Conservation (phyloP, 768 basidiomycete species). For the Crassisporium funariophilum region DNA sequence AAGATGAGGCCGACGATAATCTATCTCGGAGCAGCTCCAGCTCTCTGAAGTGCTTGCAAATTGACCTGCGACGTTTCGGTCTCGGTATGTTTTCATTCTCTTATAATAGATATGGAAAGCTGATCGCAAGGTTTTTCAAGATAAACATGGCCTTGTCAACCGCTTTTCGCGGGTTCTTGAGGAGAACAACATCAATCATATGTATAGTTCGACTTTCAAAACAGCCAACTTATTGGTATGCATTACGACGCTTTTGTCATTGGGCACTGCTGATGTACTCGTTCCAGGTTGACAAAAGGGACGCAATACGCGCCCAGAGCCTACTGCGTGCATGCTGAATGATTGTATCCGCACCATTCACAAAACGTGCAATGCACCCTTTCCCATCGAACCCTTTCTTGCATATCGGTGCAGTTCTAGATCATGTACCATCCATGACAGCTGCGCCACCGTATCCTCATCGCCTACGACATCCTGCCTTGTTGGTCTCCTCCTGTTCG, state of each 20-base stretch:
- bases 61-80: constrained; percentile 73
- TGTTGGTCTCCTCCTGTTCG: no score
- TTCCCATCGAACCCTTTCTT: no score
- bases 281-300: constrained; percentile 56
- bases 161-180: constrained; percentile 75
- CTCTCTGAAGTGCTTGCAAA: constrained; percentile 68
- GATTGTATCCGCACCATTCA: not conserved
- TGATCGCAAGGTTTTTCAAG: constrained; percentile 33
- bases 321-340: constrained; percentile 55
- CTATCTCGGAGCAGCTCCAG: constrained; percentile 35
- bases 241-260: constrained; percentile 6
- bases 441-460: no score
- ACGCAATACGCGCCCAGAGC: constrained; percentile 56
- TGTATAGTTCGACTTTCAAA: constrained; percentile 85
- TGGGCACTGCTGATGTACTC: not conserved
- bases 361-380: not conserved
- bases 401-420: no score
- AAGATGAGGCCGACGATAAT: constrained; percentile 37
- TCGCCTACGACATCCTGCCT: no score
- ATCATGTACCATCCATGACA: no score
- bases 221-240: constrained; percentile 76
- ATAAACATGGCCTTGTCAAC: constrained; percentile 78
- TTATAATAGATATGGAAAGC: constrained; percentile 2
- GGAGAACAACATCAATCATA: constrained; percentile 75
- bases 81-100: constrained; percentile 47